Evolutionary conservation across 495 filamentous ascomycete species (phyloP), one percentile per base, ranked within the genome.

Genomic region (Cudoniella acicularis): DNA sequence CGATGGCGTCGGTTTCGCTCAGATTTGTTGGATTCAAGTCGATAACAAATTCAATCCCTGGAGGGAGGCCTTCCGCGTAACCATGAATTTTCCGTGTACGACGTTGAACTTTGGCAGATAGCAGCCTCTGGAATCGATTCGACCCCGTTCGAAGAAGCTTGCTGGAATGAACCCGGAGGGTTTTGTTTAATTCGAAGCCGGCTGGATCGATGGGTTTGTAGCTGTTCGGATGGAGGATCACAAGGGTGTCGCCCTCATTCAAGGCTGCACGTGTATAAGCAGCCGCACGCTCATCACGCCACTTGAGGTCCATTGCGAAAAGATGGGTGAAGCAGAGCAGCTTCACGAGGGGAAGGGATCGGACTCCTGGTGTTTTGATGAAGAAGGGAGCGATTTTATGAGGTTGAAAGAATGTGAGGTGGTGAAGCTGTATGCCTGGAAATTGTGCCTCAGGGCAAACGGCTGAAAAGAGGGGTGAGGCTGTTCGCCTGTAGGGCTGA

Each of bases 1-100:
- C 69, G n/a, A 80, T 67, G 1, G 79, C 79, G n/a, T 84, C 80
- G 1, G 77, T 80, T 47, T 75, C 65, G 1, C 13, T 36, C 30
- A 36, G 4, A 36, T 69, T 67, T 0, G 77, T 72, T 11, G 79
- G 79, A 8, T 79, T 81, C 18, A 83, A 65, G 59, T 84, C 79
- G 26, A 84, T 55, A 10, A 82, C 65, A 59, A 77, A 82, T 55
- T 76, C 74, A 56, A 83, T 71, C 0, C 71, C 70, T 0, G 49
- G 22, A 0, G 75, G 74, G 16, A 77, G 23, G 26, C 45, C 23
- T 8, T 27, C 22, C 10, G 1, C 27, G 54, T 26, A 56, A 3
- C 47, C 30, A 6, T 24, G 22, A 2, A 16, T 2, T 41, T 18
- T 42, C n/a, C 76, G 72, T 1, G 54, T 56, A 24, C 66, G 62